phyloP scores from a whole-genome alignment of 495 filamentous ascomycete species.

The Aspergillus baeticus region DNA sequence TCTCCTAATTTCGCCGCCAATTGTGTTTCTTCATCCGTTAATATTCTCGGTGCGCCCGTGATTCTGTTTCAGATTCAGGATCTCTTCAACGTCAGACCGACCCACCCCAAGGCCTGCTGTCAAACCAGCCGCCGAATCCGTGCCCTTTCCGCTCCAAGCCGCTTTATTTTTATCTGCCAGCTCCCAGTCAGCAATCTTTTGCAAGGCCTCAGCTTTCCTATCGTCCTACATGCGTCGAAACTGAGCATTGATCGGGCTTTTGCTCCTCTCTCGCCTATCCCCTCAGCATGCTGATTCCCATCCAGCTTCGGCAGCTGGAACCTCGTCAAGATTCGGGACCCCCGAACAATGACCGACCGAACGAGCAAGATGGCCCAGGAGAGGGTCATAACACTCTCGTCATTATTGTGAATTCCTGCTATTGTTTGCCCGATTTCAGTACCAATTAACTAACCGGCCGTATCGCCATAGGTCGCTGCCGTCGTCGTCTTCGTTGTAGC shows the following conservation, averaged over 20 bases:
- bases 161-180: background rate
- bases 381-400: conserved; percentile 12
- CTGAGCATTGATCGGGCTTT: conserved; percentile 11
- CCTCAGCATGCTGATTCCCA: conserved; percentile 23
- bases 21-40: background rate
- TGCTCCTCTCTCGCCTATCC: conserved; percentile 7
- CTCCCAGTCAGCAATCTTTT: conserved; percentile 5
- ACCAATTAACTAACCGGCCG: background rate
- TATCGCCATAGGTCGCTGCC: conserved; percentile 27
- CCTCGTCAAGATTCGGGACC: conserved; percentile 15
- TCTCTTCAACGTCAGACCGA: conserved; percentile 3
- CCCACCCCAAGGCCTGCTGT: conserved; percentile 8
- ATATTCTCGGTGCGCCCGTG: background rate
- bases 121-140: conserved; percentile 14
- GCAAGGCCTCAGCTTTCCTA: background rate
- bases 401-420: conserved; percentile 22
- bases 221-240: conserved; percentile 16
- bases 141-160: conserved; percentile 10
- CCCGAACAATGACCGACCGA: background rate
- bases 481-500: conserved; percentile 38
- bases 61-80: background rate
- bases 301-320: conserved; percentile 15
- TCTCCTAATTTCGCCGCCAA: background rate
- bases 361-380: background rate
- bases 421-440: no score